Percentiles rank a stretch among this genome's conserved stretches.
Evolutionary conservation across 2,329 filamentous ascomycete genomes (phyloP).

Genomic region (Epichloe gansuensis): DNA sequence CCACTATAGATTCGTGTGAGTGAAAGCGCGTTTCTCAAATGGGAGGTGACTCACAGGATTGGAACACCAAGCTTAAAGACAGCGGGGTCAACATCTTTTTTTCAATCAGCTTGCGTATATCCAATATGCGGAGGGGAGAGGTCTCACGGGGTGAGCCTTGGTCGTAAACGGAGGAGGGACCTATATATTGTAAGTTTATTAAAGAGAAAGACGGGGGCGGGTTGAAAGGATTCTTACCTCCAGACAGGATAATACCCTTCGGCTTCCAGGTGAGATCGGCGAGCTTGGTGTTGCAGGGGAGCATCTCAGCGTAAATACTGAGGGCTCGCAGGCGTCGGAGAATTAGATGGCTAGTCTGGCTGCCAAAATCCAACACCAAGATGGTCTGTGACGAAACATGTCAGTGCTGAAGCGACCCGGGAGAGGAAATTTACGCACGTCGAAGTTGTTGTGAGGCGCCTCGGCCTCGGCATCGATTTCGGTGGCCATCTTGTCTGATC

Average conservation of each 20-base stretch:
- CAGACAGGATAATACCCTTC: conserved; percentile 58
- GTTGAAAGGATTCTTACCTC: conserved; percentile 16
- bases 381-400: conserved; percentile 38
- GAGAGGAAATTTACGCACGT: neutral
- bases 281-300: conserved; percentile 74
- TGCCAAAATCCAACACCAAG: conserved; percentile 54
- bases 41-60: conserved; percentile 9
- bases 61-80: conserved; percentile 17
- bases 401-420: neutral
- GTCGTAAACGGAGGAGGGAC: conserved; percentile 69
- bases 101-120: neutral
- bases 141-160: conserved; percentile 37
- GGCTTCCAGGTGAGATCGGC: conserved; percentile 65
- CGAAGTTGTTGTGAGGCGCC: conserved; percentile 9
- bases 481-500: neutral
- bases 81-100: conserved; percentile 56
- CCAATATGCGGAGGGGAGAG: conserved; percentile 14
- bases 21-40: neutral
- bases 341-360: conserved; percentile 55
- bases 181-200: conserved; percentile 8
- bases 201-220: conserved; percentile 4
- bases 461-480: conserved; percentile 3
- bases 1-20: conserved; percentile 4
- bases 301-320: conserved; percentile 60
- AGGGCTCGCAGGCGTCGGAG: conserved; percentile 54